These are phyloP conservation scores for Thielaviopsis musarum DNA, from an alignment of 2,329 filamentous ascomycete species.

Conservation along the genomic window DNA sequence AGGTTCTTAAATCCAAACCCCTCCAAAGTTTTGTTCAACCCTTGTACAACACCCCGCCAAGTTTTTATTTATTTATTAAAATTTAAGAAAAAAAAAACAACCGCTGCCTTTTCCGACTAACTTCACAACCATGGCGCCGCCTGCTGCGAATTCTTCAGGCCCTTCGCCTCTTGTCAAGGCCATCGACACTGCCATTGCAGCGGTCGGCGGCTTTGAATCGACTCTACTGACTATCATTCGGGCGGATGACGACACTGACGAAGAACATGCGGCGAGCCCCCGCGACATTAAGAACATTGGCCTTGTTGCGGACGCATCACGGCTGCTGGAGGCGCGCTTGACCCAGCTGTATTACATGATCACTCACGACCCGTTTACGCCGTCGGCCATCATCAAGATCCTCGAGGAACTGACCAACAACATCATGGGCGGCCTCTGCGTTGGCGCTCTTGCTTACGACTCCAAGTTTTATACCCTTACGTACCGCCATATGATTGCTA, in stretches of 20 bases:
- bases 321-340: slow-evolving; percentile 61
- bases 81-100: not conserved
- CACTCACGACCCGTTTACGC: slow-evolving; percentile 74
- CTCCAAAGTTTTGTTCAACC: too few species aligned
- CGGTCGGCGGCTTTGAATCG: slow-evolving; percentile 23
- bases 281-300: slow-evolving; percentile 40
- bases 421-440: slow-evolving; percentile 58
- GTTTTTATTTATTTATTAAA: not conserved
- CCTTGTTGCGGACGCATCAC: slow-evolving; percentile 54
- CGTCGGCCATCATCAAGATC: slow-evolving; percentile 54
- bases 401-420: slow-evolving; percentile 55
- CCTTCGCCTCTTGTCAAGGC: not conserved
- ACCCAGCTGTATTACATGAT: slow-evolving; percentile 79
- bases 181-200: slow-evolving; percentile 14
- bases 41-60: not conserved
- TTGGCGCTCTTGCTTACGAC: slow-evolving; percentile 49
- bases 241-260: slow-evolving; percentile 1
- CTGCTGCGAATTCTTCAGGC: not conserved
- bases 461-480: slow-evolving; percentile 43
- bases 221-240: slow-evolving; percentile 22
- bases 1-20: too few species aligned
- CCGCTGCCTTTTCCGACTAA: not conserved
- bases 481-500: slow-evolving; percentile 46
- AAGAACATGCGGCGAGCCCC: not conserved
- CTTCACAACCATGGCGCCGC: not conserved